Evolutionary conservation across 1,284 basidiomycete genomes (phyloP).

Genomic region (Ganoderma sinense): DNA sequence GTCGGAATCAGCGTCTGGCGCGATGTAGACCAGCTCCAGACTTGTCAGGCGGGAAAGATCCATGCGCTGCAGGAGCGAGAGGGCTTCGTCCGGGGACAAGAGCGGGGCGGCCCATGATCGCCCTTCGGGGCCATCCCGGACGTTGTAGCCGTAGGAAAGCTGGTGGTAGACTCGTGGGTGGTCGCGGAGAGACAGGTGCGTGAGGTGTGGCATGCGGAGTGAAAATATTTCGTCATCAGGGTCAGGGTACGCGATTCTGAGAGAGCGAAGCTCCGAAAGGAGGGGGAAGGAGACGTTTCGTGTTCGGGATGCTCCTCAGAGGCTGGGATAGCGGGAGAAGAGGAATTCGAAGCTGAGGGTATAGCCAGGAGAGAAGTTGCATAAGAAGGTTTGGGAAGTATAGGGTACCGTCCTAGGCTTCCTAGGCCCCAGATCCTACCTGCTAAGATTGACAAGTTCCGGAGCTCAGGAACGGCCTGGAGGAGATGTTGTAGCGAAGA

Average conservation of each 20-base stretch:
- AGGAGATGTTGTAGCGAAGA: neutral
- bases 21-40: too few species aligned
- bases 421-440: neutral
- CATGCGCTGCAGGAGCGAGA: too few species aligned
- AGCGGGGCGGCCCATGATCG: too few species aligned
- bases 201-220: too few species aligned
- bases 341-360: neutral
- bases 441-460: neutral
- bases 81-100: too few species aligned
- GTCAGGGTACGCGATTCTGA: neutral
- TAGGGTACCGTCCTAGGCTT: neutral
- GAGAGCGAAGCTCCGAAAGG: neutral
- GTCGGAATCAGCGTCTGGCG: too few species aligned
- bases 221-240: slow-evolving; percentile 1
- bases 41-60: too few species aligned
- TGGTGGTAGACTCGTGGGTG: too few species aligned
- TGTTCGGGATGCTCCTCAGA: slow-evolving; percentile 1
- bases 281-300: neutral
- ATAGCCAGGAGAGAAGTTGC: neutral
- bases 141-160: too few species aligned
- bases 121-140: too few species aligned
- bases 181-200: too few species aligned
- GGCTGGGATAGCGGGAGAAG: too few species aligned
- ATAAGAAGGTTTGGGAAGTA: neutral
- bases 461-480: neutral